A percentile compares a stretch with the other conserved stretches of the same genome.
These are phyloP conservation scores for Meyerozyma athensensis DNA, from an alignment of 1,139 yeast species.

Conservation along the genomic window DNA sequence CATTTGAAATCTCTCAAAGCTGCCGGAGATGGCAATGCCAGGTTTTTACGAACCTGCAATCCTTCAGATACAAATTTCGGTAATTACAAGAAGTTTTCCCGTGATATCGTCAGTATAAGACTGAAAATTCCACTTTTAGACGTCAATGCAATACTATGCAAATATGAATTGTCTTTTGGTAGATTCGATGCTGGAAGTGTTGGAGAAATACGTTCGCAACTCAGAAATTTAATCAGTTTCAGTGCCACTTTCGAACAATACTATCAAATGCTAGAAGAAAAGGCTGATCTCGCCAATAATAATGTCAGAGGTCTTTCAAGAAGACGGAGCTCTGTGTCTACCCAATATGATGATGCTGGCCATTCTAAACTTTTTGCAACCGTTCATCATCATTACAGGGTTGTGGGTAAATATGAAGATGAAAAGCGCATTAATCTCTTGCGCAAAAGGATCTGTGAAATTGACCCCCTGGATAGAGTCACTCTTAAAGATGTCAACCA, in stretches of 20 bases:
- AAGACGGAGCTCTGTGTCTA: conserved; percentile 11
- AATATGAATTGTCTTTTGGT: conserved; percentile 25
- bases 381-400: conserved; percentile 26
- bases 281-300: conserved; percentile 17
- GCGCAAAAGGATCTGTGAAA: conserved; percentile 18
- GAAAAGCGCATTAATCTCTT: conserved; percentile 19
- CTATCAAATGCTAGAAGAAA: conserved; percentile 27
- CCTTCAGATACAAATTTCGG: conserved; percentile 26
- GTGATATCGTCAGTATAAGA: conserved; percentile 19
- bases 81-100: conserved; percentile 18
- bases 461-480: conserved; percentile 11
- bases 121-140: conserved; percentile 19
- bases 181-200: conserved; percentile 28
- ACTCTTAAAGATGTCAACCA: conserved; percentile 22
- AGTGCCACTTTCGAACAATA: conserved; percentile 27
- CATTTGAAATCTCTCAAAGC: conserved; percentile 14
- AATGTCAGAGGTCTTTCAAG: conserved; percentile 10
- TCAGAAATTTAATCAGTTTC: conserved; percentile 22
- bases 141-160: conserved; percentile 15
- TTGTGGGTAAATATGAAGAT: conserved; percentile 30
- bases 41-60: conserved; percentile 23
- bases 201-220: conserved; percentile 22
- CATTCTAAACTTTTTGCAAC: conserved; percentile 22
- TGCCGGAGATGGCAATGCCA: conserved; percentile 18
- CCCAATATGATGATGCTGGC: conserved; percentile 11